Evolutionary conservation across 177 flowering plant species (phyloP), one percentile per base, ranked within the genome.

Genomic region (Vitis hybrid): DNA sequence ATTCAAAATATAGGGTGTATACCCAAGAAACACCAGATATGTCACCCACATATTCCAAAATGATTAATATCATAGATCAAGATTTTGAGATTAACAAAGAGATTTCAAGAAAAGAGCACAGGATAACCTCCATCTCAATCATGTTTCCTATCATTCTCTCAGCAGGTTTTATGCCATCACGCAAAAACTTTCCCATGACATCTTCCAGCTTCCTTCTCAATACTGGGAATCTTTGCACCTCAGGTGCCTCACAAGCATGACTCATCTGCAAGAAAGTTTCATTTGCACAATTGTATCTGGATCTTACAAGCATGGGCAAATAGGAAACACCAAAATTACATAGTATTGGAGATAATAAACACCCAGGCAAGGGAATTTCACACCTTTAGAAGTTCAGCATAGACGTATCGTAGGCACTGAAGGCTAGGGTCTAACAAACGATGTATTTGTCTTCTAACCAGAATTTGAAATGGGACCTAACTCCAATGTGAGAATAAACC

Each of bases 401-500:
- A 82, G 10, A 86, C 73, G 67, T 82, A 80, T 72, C 76, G 55
- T 13, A 79, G 60, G 78, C 92, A 88, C 69, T 88, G 87, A 63
- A 83, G 84, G 72, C 90, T 83, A 58, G 92, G 92, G 50, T 86
- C 90, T 71, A 81, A 67, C 62, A 88, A 74, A 19, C 85, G 87
- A 70, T 81, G 79, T 45, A 86, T 86, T 74, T 86, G 87, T 57
- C 83, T 82, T 72, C 84, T 77, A 51, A 85, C 73, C 29, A 88
- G 69, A 70, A 78, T 75, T 80, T 86, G 89, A 81, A 88, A 86
- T 57, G 89, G 92, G 2, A 83, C 84, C 91, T 87, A 72, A 68
- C 67, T n/a, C 13, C 22, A 69, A 70, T 55, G 51, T 13, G 3
- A 16, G 11, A 31, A 55, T 18, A 16, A 56, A 31, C 9, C 29